Conservation (phyloP, 331 rosid genomes). For the Erythrophleum ivorense region DNA sequence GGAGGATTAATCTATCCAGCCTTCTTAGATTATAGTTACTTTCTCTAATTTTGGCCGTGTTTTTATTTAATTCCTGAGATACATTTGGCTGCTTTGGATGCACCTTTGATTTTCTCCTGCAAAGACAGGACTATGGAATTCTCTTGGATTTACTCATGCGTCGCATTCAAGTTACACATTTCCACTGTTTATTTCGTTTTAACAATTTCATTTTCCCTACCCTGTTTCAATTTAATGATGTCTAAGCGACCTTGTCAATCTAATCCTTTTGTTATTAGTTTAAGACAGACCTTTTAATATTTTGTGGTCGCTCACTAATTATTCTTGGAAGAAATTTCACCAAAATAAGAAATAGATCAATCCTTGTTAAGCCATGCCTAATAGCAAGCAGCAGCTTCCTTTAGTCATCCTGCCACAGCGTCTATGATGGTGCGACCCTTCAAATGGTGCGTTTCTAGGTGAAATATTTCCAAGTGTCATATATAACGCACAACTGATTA, state of each 20-base stretch:
- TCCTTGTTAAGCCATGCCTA: too few species aligned
- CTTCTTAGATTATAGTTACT: slow-evolving; percentile 3
- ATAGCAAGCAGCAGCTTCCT: too few species aligned
- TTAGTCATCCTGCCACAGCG: too few species aligned
- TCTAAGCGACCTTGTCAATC: background rate
- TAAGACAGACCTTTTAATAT: too few species aligned
- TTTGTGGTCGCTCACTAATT: too few species aligned
- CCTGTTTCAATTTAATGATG: background rate
- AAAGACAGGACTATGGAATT: slow-evolving; percentile 4
- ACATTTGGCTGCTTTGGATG: background rate
- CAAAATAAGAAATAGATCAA: background rate
- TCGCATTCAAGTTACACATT: background rate
- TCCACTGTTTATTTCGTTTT: background rate
- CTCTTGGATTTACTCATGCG: slow-evolving; percentile 1
- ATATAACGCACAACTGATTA: too few species aligned
- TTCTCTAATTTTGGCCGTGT: slow-evolving; percentile 13
- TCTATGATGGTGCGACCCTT: background rate
- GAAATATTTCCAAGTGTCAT: too few species aligned
- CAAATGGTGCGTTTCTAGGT: background rate
- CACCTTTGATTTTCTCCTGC: background rate
- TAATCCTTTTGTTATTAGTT: background rate
- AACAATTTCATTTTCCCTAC: background rate
- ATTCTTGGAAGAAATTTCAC: too few species aligned
- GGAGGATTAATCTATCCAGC: slow-evolving; percentile 7
- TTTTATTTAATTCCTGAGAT: slow-evolving; percentile 8